Evolutionary conservation across 2,329 filamentous ascomycete species (phyloP).

Genomic region (Colletotrichum truncatum): DNA sequence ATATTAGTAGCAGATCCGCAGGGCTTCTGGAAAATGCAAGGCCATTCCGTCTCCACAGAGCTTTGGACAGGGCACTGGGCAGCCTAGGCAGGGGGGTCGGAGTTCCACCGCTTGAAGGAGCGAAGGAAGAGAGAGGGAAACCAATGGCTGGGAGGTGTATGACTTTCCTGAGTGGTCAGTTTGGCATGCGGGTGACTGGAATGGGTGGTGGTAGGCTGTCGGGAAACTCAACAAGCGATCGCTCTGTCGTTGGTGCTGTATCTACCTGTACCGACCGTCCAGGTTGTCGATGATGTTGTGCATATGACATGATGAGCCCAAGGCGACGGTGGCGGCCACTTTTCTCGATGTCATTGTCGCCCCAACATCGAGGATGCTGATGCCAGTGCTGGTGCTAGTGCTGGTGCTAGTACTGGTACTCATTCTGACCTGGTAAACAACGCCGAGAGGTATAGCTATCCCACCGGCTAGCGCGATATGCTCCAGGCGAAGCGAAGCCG

Average conservation of each 20-base stretch:
- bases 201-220: constrained; percentile 1
- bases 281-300: constrained; percentile 25
- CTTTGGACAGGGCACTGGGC: constrained; percentile 1
- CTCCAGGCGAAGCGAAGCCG: background rate
- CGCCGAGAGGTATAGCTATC: background rate
- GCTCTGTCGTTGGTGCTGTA: background rate
- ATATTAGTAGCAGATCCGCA: background rate
- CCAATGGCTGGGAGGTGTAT: background rate
- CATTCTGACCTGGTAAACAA: too few species aligned
- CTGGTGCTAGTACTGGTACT: background rate
- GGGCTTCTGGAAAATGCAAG: constrained; percentile 29
- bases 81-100: constrained; percentile 24
- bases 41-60: constrained; percentile 11
- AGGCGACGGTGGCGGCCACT: constrained; percentile 7
- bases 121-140: constrained; percentile 13
- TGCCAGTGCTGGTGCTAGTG: background rate
- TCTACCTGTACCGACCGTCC: background rate
- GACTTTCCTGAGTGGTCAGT: constrained; percentile 1
- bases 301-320: constrained; percentile 17
- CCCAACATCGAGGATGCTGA: background rate
- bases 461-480: background rate
- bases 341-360: too few species aligned
- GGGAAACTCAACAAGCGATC: background rate
- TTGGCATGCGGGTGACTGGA: background rate
- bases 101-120: constrained; percentile 21